phyloP scores from a whole-genome alignment of 371 early-diverging fungal genomes.

The Rhizopus sp. region DNA sequence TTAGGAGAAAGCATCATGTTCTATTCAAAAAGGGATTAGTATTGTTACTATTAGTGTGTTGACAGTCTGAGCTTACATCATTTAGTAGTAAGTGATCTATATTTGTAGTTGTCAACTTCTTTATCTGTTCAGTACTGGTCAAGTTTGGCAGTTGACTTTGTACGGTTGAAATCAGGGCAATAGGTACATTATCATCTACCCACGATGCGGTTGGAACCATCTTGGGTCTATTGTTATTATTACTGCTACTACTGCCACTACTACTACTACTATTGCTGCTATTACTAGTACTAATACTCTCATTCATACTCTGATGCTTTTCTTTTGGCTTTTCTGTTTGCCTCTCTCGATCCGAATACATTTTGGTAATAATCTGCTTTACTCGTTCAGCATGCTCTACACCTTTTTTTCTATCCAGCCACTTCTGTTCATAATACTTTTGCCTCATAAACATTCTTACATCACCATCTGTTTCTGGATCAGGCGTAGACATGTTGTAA shows the following conservation, averaged over 20 bases:
- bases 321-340: constrained; percentile 1
- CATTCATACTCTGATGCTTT: constrained; percentile 1
- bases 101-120: neutral
- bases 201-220: constrained; percentile 18
- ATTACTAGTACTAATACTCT: too few species aligned
- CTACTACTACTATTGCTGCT: too few species aligned
- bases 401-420: constrained; percentile 33
- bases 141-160: neutral
- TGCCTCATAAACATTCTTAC: constrained; percentile 48
- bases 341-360: constrained; percentile 31
- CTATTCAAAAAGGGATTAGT: neutral
- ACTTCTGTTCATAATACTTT: constrained; percentile 53
- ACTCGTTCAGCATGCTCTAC: constrained; percentile 30
- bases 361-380: constrained; percentile 22
- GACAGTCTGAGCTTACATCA: constrained; percentile 2
- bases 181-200: constrained; percentile 32
- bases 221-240: constrained; percentile 1
- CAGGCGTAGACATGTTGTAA: constrained; percentile 26
- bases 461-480: constrained; percentile 44
- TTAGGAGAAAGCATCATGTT: constrained; percentile 17
- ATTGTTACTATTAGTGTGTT: neutral
- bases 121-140: neutral
- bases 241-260: too few species aligned
- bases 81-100: constrained; percentile 14
- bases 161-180: constrained; percentile 23